A percentile compares a stretch with the other conserved stretches of the same genome.
phyloP scores from a whole-genome alignment of 164 flowering plant genomes.

The Vitis rotundifolia region DNA sequence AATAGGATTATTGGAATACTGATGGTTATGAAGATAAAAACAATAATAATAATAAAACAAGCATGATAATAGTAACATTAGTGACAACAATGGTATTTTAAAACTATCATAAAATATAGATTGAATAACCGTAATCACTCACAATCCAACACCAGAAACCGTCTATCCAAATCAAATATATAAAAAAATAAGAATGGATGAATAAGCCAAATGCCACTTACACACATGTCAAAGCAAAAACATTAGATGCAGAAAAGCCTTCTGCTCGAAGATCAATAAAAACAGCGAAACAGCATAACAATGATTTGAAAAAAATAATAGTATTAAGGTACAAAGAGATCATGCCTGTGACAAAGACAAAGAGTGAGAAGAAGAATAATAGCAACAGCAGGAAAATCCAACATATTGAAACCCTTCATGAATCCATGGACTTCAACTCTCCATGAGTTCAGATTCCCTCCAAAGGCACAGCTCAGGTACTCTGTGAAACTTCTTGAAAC shows the following conservation, averaged over 20 bases:
- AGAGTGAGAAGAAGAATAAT: constrained; percentile 69
- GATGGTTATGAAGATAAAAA: not conserved
- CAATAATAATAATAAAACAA: not conserved
- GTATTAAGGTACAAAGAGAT: constrained; percentile 6
- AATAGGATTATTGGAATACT: not conserved
- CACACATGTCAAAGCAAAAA: constrained; percentile 7
- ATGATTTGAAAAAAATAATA: not conserved
- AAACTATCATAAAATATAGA: not conserved
- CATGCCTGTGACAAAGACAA: constrained; percentile 64
- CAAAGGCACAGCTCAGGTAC: constrained; percentile 51
- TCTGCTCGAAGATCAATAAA: not conserved
- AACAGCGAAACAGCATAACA: not conserved
- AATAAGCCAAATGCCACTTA: constrained; percentile 8
- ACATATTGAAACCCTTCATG: constrained; percentile 48
- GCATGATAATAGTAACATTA: no score
- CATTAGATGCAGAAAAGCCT: not conserved
- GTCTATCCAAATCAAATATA: no score
- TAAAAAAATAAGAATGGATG: not conserved
- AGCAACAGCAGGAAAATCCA: constrained; percentile 81
- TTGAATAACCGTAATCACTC: not conserved
- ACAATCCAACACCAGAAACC: not conserved
- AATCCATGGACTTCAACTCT: constrained; percentile 59
- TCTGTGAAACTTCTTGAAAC: constrained; percentile 78
- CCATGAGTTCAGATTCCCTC: constrained; percentile 54
- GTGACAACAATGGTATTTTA: not conserved